These are phyloP conservation scores for Leccinum boreale DNA, from an alignment of 768 basidiomycete genomes.

Conservation along the genomic window DNA sequence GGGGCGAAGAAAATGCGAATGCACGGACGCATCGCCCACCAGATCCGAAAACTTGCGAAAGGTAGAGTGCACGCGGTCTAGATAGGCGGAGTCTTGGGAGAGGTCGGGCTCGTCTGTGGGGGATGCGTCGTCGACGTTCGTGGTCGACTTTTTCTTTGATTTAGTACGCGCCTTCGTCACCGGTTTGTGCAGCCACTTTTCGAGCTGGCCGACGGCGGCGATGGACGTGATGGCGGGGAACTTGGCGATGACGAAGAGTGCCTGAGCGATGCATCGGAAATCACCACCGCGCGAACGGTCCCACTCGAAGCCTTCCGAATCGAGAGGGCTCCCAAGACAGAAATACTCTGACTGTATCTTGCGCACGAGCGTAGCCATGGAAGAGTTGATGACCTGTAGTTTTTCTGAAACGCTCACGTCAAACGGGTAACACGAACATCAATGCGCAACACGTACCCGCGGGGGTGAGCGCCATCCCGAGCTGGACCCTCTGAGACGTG, in stretches of 20 bases:
- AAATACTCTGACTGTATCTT: slow-evolving; percentile 47
- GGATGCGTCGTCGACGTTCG: not conserved
- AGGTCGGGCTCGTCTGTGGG: slow-evolving; percentile 12
- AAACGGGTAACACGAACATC: not conserved
- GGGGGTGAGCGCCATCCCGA: slow-evolving; percentile 74
- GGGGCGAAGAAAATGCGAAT: slow-evolving; percentile 36
- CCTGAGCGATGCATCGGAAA: slow-evolving; percentile 56
- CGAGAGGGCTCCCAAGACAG: slow-evolving; percentile 35
- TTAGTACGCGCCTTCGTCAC: slow-evolving; percentile 12
- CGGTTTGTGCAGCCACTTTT: slow-evolving; percentile 47
- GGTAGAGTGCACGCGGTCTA: slow-evolving; percentile 36
- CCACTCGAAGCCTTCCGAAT: slow-evolving; percentile 43
- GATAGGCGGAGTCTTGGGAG: slow-evolving; percentile 32
- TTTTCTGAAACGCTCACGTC: slow-evolving; percentile 43
- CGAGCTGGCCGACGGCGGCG: slow-evolving; percentile 37
- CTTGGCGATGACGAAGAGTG: slow-evolving; percentile 49
- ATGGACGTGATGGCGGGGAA: slow-evolving; percentile 32
- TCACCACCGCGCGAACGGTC: slow-evolving; percentile 50
- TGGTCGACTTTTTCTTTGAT: slow-evolving; percentile 20
- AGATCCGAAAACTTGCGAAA: slow-evolving; percentile 49
- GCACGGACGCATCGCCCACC: slow-evolving; percentile 35
- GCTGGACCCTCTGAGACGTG: slow-evolving; percentile 59
- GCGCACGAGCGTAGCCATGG: slow-evolving; percentile 59
- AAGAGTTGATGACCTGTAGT: slow-evolving; percentile 60
- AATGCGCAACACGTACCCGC: slow-evolving; percentile 41